Conservation (phyloP, 108 stramenopile species). For the Skeletonema tropicum region DNA sequence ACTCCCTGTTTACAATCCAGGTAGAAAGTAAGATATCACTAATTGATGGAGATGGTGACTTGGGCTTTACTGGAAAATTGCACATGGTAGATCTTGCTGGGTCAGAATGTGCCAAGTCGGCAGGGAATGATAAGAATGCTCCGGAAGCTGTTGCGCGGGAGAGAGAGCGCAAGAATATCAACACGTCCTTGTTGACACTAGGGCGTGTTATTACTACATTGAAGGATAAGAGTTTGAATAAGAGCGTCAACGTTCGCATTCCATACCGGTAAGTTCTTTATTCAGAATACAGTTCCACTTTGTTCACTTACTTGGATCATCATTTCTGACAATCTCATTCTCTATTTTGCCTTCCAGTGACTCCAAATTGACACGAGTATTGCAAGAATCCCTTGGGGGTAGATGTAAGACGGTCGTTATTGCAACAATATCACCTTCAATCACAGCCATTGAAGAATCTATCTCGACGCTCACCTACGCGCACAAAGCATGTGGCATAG, state of each 20-base stretch:
- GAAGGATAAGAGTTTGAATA: conserved; percentile 62
- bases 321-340: conserved; percentile 5
- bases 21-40: conserved; percentile 61
- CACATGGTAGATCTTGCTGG: conserved; percentile 95
- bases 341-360: conserved; percentile 76
- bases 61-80: conserved; percentile 86
- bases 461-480: conserved; percentile 95
- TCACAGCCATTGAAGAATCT: conserved; percentile 86
- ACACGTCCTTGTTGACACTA: conserved; percentile 73
- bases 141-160: conserved; percentile 67
- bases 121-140: conserved; percentile 37
- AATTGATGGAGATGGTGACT: conserved; percentile 69
- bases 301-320: neutral
- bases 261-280: conserved; percentile 50
- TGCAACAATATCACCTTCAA: conserved; percentile 90
- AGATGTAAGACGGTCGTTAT: conserved; percentile 91
- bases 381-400: conserved; percentile 94
- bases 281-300: neutral
- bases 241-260: conserved; percentile 47
- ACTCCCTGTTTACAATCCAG: conserved; percentile 89
- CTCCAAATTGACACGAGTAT: conserved; percentile 93
- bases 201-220: conserved; percentile 74
- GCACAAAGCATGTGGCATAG: conserved; percentile 78
- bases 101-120: conserved; percentile 55
- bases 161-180: conserved; percentile 79